Percentiles rank a stretch among this genome's conserved stretches.
Conservation (phyloP, 371 early-diverging fungal species). For the Mortierella sp. region DNA sequence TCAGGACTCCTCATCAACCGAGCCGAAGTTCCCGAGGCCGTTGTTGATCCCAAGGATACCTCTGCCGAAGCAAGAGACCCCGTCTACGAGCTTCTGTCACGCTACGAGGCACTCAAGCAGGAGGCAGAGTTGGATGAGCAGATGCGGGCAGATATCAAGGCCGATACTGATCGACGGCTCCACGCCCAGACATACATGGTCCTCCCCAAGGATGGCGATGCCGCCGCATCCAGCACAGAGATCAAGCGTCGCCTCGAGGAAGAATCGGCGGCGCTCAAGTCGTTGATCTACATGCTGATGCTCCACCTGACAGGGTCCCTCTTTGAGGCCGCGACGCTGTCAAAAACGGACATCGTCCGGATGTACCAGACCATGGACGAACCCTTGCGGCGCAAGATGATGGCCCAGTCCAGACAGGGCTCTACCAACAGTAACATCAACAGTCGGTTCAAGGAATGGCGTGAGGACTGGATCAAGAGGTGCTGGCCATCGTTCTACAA, state of each 20-base stretch:
- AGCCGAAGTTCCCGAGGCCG: constrained; percentile 31
- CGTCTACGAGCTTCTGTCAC: constrained; percentile 23
- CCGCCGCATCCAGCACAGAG: neutral
- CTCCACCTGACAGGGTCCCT: constrained; percentile 32
- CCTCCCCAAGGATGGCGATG: constrained; percentile 17
- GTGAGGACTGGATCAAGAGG: constrained; percentile 38
- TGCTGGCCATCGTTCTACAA: constrained; percentile 47
- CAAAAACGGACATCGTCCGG: constrained; percentile 32
- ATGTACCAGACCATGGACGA: constrained; percentile 42
- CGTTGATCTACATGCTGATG: constrained; percentile 46
- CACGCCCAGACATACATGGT: constrained; percentile 24
- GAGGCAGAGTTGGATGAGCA: constrained; percentile 34
- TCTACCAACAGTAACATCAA: neutral
- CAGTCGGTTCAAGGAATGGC: constrained; percentile 32
- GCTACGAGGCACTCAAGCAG: constrained; percentile 27
- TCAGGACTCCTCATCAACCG: constrained; percentile 32
- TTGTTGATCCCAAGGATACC: constrained; percentile 31
- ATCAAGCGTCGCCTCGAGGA: constrained; percentile 11
- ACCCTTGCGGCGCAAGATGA: constrained; percentile 25
- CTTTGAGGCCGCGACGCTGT: constrained; percentile 39
- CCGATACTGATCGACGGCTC: constrained; percentile 16
- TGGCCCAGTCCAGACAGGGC: neutral
- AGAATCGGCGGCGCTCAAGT: constrained; percentile 9
- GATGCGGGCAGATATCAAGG: constrained; percentile 31
- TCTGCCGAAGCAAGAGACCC: neutral